Evolutionary conservation across 208 protist species (phyloP), one percentile per base, ranked within the genome.

Genomic region (Wallacemonas sp.): DNA sequence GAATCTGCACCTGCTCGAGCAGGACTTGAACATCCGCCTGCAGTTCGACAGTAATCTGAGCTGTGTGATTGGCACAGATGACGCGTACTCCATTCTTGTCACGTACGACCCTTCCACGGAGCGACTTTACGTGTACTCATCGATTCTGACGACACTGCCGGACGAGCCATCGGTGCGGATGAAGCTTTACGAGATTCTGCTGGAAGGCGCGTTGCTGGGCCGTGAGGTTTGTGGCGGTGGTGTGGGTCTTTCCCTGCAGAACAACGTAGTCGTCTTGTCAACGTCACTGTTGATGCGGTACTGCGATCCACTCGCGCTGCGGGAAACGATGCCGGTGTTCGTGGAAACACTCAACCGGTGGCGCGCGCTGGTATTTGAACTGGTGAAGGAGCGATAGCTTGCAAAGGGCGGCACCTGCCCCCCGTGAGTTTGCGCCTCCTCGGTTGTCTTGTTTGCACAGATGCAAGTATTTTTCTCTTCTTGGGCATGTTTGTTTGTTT

Each of bases 141-240:
- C 88, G 0, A 62, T 94, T 8, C 68, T 94, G 21, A 91, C 82
- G 2, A 46, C 61, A 15, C 60, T 92, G 5, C 88, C 88, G 0
- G 15, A 68, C 1, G 70, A 90, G 30, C 39, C 65, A 0, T 62
- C 49, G 46, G 67, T 91, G 27, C 79, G 77, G 30, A 69, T 72
- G 26, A 88, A 92, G 68, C 63, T 94, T 31, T 90, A 92, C 62
- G 83, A 94, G 62, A 59, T 88, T n/a, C 74, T 91, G 1, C 62
- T 94, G 22, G 82, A 94, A 39, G 84, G 88, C 28, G 79, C 82
- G 11, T 63, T 94, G 44, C 78, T 94, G 4, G 78, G 88, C 8
- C 82, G 88, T 17, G 88, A 94, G 58, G 86, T 94, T 12, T 89
- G 84, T 44, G 88, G 88, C 33, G 88, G 88, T 55, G 85, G 88